phyloP scores from a whole-genome alignment of 129 eudicot species.

The Centaurea solstitialis region DNA sequence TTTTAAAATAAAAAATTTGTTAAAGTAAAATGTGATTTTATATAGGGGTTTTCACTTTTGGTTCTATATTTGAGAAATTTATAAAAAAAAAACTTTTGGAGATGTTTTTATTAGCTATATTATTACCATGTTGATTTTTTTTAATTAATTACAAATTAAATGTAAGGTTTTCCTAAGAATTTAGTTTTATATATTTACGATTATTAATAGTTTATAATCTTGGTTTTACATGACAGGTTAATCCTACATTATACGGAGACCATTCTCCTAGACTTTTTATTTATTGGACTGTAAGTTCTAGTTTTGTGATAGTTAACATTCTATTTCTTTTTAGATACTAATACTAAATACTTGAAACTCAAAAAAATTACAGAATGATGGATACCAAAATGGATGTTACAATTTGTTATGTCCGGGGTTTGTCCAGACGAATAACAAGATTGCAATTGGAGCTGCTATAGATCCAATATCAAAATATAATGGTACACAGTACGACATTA shows the following conservation, averaged over 20 bases:
- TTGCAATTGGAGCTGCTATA: slow-evolving; percentile 82
- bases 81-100: too few species aligned
- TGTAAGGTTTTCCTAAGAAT: neutral
- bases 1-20: too few species aligned
- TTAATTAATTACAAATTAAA: neutral
- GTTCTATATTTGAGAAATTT: too few species aligned
- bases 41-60: too few species aligned
- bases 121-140: too few species aligned
- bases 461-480: slow-evolving; percentile 64
- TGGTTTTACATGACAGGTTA: slow-evolving; percentile 49
- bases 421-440: slow-evolving; percentile 60
- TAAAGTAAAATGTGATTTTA: too few species aligned
- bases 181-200: neutral
- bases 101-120: too few species aligned
- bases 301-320: neutral
- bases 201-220: slow-evolving; percentile 6
- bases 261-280: slow-evolving; percentile 76
- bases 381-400: slow-evolving; percentile 82
- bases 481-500: slow-evolving; percentile 68
- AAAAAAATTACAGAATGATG: slow-evolving; percentile 55
- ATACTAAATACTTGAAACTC: neutral
- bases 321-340: neutral
- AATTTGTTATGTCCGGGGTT: slow-evolving; percentile 87
- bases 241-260: slow-evolving; percentile 67
- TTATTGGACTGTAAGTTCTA: slow-evolving; percentile 83